These are phyloP conservation scores for Alopecurus myosuroides DNA, from an alignment of 176 grass and related monocot species.

Conservation along the genomic window DNA sequence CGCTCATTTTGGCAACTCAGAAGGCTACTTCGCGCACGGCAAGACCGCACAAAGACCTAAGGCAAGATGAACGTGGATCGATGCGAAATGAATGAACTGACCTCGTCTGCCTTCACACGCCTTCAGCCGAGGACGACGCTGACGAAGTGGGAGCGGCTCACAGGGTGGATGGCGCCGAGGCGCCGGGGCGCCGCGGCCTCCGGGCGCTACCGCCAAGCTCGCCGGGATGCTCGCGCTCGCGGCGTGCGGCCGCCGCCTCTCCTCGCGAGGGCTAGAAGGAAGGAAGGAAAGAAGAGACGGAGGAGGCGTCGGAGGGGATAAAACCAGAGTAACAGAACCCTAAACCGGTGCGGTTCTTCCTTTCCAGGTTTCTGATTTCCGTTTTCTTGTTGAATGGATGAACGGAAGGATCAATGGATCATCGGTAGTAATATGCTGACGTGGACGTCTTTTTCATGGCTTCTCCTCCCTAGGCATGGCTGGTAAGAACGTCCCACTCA, in stretches of 20 bases:
- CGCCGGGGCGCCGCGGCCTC: neutral
- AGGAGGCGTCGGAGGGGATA: neutral
- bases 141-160: neutral
- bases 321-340: slow-evolving; percentile 9
- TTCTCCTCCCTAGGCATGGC: too few species aligned
- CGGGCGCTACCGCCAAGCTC: neutral
- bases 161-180: neutral
- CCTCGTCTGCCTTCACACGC: slow-evolving; percentile 11
- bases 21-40: neutral
- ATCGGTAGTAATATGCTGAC: too few species aligned
- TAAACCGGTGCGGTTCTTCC: neutral
- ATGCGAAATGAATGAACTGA: neutral
- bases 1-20: neutral
- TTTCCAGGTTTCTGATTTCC: neutral
- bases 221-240: neutral
- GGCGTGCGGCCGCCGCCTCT: neutral
- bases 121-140: neutral
- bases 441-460: too few species aligned
- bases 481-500: too few species aligned
- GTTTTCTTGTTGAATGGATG: neutral
- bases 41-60: neutral
- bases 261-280: neutral
- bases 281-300: neutral
- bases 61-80: neutral
- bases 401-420: too few species aligned